A percentile compares a stretch with the other conserved stretches of the same genome.
Conservation (phyloP, 2,329 filamentous ascomycete species). For the Metarhizium rileyi region DNA sequence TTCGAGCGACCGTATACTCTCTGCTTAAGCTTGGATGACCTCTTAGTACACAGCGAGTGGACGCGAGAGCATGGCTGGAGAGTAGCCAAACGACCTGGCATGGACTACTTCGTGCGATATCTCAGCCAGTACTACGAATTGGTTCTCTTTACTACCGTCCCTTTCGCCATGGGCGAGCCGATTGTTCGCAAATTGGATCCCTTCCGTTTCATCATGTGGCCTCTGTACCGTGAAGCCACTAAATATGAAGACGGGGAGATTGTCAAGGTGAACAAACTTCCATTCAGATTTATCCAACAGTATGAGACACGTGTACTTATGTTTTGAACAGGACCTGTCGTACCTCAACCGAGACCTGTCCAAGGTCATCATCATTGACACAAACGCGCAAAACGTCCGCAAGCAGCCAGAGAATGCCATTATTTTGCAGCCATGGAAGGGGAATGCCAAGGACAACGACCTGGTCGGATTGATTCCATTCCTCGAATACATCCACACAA, state of each 20-base stretch:
- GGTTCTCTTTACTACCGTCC: slow-evolving; percentile 87
- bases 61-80: slow-evolving; percentile 89
- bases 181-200: slow-evolving; percentile 90
- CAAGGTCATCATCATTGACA: slow-evolving; percentile 93
- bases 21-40: slow-evolving; percentile 84
- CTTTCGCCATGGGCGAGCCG: slow-evolving; percentile 74
- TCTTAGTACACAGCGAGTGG: slow-evolving; percentile 94
- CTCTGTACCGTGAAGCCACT: slow-evolving; percentile 91
- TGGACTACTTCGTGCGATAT: slow-evolving; percentile 96
- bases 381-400: slow-evolving; percentile 69
- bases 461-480: slow-evolving; percentile 88
- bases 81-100: slow-evolving; percentile 84
- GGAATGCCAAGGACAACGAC: slow-evolving; percentile 71
- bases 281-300: background rate
- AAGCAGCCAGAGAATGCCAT: slow-evolving; percentile 96
- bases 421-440: slow-evolving; percentile 81
- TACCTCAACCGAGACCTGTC: slow-evolving; percentile 94
- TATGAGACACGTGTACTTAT: too few species aligned
- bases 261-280: slow-evolving; percentile 59
- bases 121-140: slow-evolving; percentile 97
- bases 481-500: slow-evolving; percentile 92
- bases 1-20: slow-evolving; percentile 85
- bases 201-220: slow-evolving; percentile 91
- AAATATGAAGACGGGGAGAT: slow-evolving; percentile 94
- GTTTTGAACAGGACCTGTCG: slow-evolving; percentile 64